These are phyloP conservation scores for Sinapis alba DNA, from an alignment of 441 rosid genomes.

Conservation along the genomic window DNA sequence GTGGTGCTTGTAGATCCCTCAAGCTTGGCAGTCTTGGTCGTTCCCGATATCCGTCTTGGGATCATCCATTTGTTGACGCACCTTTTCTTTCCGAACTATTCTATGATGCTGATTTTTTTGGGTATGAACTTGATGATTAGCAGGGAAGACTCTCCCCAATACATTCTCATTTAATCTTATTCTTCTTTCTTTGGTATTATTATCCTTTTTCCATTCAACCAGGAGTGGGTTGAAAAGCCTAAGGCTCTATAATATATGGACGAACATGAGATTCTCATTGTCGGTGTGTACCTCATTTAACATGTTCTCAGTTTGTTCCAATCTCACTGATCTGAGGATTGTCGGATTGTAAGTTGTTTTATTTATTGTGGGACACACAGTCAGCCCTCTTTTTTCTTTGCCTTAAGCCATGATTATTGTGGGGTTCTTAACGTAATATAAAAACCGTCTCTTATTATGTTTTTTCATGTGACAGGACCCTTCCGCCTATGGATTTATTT, in stretches of 20 bases:
- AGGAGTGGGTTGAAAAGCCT: constrained; percentile 73
- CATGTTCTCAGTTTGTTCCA: constrained; percentile 68
- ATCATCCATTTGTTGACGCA: constrained; percentile 17
- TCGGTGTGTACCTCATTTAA: constrained; percentile 48
- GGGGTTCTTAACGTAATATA: no score
- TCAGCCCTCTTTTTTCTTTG: no score
- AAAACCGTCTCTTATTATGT: no score
- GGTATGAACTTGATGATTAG: neutral
- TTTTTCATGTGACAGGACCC: no score
- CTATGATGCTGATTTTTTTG: constrained; percentile 56
- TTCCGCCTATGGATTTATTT: no score
- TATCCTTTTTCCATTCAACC: constrained; percentile 16
- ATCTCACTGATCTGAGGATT: constrained; percentile 23
- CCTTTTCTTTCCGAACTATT: constrained; percentile 23
- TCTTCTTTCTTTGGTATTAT: constrained; percentile 24
- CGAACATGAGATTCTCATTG: no score
- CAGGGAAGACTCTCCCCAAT: neutral
- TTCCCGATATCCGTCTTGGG: no score
- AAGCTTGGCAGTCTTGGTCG: constrained; percentile 47
- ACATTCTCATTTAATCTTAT: constrained; percentile 10
- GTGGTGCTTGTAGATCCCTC: neutral
- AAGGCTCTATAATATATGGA: constrained; percentile 73
- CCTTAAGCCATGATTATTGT: no score
- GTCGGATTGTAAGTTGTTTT: neutral
- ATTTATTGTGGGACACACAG: neutral